Conservation (phyloP, 106 monocot species). For the Hemerocallis citrina region DNA sequence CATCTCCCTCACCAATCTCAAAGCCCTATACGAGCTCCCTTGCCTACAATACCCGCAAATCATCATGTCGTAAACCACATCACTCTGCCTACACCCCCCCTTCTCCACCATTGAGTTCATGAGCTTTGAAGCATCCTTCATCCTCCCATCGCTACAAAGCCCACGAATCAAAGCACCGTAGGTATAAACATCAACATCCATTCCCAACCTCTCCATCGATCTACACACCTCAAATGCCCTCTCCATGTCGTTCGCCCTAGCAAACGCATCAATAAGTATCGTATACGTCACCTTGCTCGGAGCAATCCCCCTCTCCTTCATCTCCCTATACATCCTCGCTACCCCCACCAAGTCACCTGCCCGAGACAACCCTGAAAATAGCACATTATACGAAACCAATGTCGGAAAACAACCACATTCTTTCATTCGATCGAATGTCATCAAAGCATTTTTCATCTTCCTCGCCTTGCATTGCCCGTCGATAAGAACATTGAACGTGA, state of each 20-base stretch:
- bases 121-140: conserved; percentile 54
- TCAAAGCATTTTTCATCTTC: conserved; percentile 21
- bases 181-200: conserved; percentile 39
- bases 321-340: conserved; percentile 28
- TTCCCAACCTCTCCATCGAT: conserved; percentile 35
- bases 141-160: conserved; percentile 26
- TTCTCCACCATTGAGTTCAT: conserved; percentile 32
- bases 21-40: conserved; percentile 42
- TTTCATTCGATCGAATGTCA: conserved; percentile 36
- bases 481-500: conserved; percentile 49
- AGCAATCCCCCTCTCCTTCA: conserved; percentile 44
- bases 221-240: conserved; percentile 36
- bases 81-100: conserved; percentile 24
- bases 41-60: conserved; percentile 56
- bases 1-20: conserved; percentile 50
- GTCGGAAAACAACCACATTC: conserved; percentile 28
- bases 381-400: conserved; percentile 41
- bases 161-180: conserved; percentile 39
- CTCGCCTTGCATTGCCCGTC: conserved; percentile 42
- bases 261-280: conserved; percentile 55
- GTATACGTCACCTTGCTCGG: conserved; percentile 54
- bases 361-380: conserved; percentile 41
- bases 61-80: conserved; percentile 47
- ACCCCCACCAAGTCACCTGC: conserved; percentile 25
- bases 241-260: conserved; percentile 29